A percentile compares a stretch with the other conserved stretches of the same genome.
Conservation (phyloP, 2,329 filamentous ascomycete species). For the Byssoonygena ceratinophila region DNA sequence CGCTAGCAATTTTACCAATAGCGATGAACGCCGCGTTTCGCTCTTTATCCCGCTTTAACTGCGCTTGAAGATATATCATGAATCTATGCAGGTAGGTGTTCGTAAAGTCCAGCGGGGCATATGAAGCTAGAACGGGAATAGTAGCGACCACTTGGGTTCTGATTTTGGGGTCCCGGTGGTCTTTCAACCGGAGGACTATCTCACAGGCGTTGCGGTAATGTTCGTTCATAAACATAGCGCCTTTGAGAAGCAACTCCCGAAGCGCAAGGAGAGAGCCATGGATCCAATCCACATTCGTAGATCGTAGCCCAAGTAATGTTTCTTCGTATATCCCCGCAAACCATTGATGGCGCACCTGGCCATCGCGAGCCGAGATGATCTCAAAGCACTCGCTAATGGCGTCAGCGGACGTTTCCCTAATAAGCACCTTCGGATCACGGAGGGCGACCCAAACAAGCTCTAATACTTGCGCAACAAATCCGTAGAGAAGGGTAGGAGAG, state of each 20-base stretch:
- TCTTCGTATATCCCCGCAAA: conserved; percentile 87
- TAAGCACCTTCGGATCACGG: conserved; percentile 78
- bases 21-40: conserved; percentile 89
- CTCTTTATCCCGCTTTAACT: conserved; percentile 91
- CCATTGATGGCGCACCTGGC: conserved; percentile 74
- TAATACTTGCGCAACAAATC: conserved; percentile 88
- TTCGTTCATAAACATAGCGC: conserved; percentile 98
- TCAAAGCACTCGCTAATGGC: conserved; percentile 91
- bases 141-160: conserved; percentile 80
- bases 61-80: conserved; percentile 89
- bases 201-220: conserved; percentile 88
- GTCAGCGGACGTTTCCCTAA: conserved; percentile 82
- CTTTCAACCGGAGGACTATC: conserved; percentile 82
- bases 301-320: conserved; percentile 65
- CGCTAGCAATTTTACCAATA: conserved; percentile 91
- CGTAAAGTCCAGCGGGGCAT: conserved; percentile 83
- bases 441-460: conserved; percentile 94
- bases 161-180: conserved; percentile 80
- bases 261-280: conserved; percentile 91
- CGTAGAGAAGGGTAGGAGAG: conserved; percentile 89
- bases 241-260: conserved; percentile 84
- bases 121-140: conserved; percentile 85
- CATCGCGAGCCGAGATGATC: conserved; percentile 87
- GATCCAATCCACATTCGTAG: conserved; percentile 72
- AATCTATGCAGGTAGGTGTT: conserved; percentile 82